Base-by-base conservation (phyloP, 1,284 basidiomycete species). In the Fomitopsis betulina region DNA sequence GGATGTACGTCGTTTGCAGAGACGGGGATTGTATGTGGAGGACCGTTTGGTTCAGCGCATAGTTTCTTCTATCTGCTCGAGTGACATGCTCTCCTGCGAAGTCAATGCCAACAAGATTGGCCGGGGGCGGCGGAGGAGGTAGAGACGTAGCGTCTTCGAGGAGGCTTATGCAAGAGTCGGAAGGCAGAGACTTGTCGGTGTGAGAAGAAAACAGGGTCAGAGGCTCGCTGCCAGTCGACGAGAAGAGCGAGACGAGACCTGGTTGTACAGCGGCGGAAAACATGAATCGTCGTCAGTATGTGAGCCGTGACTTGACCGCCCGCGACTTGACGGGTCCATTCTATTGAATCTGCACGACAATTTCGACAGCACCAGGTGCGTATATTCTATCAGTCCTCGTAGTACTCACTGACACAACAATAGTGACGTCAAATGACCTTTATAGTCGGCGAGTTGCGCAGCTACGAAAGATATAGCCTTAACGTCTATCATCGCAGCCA, bases 11-110 rank as follows among this genome's bases (percentile, higher is more conserved):
- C 35, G 77, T 82, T 35, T 74, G 77, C 33, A 91, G 69, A 1
- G 83, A 84, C 8, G 91, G 90, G 3, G 89, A 91, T 67, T 94
- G 92, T 47, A 94, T 81, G 64, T 94, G 92, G n/a, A 94, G 76
- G 0, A 93, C 91, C 0, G 82, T 83, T 65, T 90, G 87, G 67
- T 79, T 68, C n/a, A 86, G 69, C 60, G 74, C 57, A 65, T 82
- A 76, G 27, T 80, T 66, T 47, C 4, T 5, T 12, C 17, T 19
- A 13, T 50, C 27, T 17, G 47, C 27, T 8, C 8, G 5, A 30
- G 5, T 30, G 5, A 30, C 5, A 5, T 30, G 5, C 27, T 4
- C 30, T 65, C 63, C n/a, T 65, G 63, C 52, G 63, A 61, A 30
- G 51, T 73, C 42, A 21, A 77, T 73, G 13, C 76, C 70, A 52